Evolutionary conservation across 805 yeast genomes (phyloP), one percentile per base, ranked within the genome.

Genomic region (Aciculoconidium aculeatum): DNA sequence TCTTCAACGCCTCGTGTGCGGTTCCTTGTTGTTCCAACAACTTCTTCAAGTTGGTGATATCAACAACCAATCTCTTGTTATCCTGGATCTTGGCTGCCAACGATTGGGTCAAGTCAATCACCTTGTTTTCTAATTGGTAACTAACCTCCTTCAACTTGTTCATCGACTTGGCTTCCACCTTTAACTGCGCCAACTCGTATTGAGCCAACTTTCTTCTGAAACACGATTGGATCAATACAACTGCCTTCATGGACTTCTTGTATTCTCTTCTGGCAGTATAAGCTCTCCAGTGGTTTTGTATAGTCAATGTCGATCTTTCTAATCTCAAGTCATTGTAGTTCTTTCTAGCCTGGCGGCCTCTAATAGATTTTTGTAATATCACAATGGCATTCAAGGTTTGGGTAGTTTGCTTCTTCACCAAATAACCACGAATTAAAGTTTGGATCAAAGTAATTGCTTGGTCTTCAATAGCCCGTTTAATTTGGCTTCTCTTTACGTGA

Each of bases 101-200:
- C 8, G 80, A 72, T 49, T 90, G 94, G 3, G 96, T 90, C 44
- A 92, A 73, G 57, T 88, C 94, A 41, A 92, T 87, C n/a, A 94
- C 96, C 67, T 94, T 92, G 59, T 92, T 92, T 58, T 92, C 99
- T 47, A 94, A 72, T 53, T 82, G 77, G 61, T 86, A 92, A 47
- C 94, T 87, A 21, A 85, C 94, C 54, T 90, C 95, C 57, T 85
- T 77, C 64, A 85, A 72, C 51, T 81, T 94, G 52, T 80, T 80
- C 25, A 86, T 94, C 10, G 95, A 85, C 53, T 85, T 85, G 17
- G 96, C 95, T 41, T 92, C 97, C n/a, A 70, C 70, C 52, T 76
- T 83, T 54, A 86, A 65, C 34, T 66, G 58, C 39, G 63, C 60
- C 44, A 84, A 73, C 51, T 81, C 80, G 29, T 61, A 62, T 39